phyloP scores from a whole-genome alignment of 2,329 filamentous ascomycete genomes.

The Cercospora sojina region DNA sequence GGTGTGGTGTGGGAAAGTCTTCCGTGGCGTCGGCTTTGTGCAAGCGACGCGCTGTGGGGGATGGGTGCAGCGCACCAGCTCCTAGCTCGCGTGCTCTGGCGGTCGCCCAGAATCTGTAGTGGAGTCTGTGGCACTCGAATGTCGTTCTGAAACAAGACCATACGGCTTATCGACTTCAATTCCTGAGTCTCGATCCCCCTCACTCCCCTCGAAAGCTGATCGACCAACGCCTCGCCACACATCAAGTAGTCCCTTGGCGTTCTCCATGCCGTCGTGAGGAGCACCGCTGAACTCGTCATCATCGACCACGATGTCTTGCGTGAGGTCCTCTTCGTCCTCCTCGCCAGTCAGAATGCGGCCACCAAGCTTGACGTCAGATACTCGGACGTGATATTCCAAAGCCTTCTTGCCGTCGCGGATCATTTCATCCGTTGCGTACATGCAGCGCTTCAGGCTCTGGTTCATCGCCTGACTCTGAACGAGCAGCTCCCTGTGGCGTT shows the following conservation, averaged over 20 bases:
- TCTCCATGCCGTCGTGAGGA: conserved; percentile 24
- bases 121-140: conserved; percentile 15
- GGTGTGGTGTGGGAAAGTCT: neutral
- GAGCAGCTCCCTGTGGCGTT: conserved; percentile 84
- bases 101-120: conserved; percentile 23
- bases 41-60: neutral
- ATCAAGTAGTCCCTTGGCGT: conserved; percentile 33
- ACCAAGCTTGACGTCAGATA: conserved; percentile 77
- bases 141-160: conserved; percentile 11
- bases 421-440: conserved; percentile 84
- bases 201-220: conserved; percentile 25
- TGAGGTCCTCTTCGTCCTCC: conserved; percentile 29
- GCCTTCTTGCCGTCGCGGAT: conserved; percentile 88
- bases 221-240: conserved; percentile 28
- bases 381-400: conserved; percentile 74
- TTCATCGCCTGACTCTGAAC: conserved; percentile 94
- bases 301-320: conserved; percentile 30
- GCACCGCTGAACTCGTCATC: conserved; percentile 24
- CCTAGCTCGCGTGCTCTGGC: conserved; percentile 19
- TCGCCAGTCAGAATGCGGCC: conserved; percentile 74
- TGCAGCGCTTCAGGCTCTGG: conserved; percentile 83
- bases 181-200: conserved; percentile 37
- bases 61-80: neutral
- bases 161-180: conserved; percentile 33
- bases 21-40: neutral